Evolutionary conservation across 2,329 filamentous ascomycete species (phyloP), one percentile per base, ranked within the genome.

Genomic region (Nakataea oryzae): DNA sequence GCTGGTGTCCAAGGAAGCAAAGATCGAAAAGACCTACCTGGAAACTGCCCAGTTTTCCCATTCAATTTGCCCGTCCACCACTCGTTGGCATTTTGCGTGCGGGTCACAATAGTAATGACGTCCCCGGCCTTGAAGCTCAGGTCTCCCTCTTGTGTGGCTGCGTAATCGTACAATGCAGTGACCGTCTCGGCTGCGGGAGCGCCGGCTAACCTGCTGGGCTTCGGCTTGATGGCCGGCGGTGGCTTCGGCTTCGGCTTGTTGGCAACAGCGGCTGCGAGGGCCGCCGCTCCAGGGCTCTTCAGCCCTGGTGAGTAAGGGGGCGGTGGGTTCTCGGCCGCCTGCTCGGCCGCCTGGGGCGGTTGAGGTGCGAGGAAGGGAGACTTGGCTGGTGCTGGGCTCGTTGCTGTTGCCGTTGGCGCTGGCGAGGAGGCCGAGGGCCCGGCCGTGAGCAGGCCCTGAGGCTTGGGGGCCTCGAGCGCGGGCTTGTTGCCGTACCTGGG

Each of bases 101-200:
- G 83, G 64, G 81, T 82, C 2, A 95, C 74, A 68, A 99, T 93
- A 74, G 97, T 93, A 70, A 99, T 97, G 5, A 89, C 78, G 65
- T 99, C 95, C 6, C 93, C 93, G 0, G 91, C 86, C 24, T 83
- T 83, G 77, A 99, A 99, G 69, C 90, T 96, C 65, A 99, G 78
- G 72, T 99, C 95, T 3, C 93, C 93, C 66, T 96, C 92, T 1
- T 93, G 93, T 73, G 97, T 93, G 7, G 95, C 95, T 65, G 96
- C 91, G 71, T 96, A 99, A 71, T 97, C 95, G 74, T 97, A 99
- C 65, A 99, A 76, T 9, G 95, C 95, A 3, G 92, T 97, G 41
- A 89, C 92, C 0, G 84, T 93, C 74, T 97, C 93, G 0, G 83
- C 82, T 0, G 80, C 77, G 0, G 88, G 85, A 21, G 78, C 81